These are phyloP conservation scores for Fraxinus anomala DNA, from an alignment of 257 asterid species.

Conservation along the genomic window DNA sequence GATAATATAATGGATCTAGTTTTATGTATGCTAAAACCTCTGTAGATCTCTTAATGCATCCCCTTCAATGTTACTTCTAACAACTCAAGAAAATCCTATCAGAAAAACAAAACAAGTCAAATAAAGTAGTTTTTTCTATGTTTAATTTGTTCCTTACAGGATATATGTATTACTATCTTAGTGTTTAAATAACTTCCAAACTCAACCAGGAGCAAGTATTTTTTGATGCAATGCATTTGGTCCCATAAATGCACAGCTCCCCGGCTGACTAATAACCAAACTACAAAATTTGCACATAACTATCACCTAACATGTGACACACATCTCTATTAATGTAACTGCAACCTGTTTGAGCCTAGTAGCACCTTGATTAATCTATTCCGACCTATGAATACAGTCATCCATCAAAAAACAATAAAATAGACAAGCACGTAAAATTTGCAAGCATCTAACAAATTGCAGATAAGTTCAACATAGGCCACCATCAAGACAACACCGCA, in stretches of 20 bases:
- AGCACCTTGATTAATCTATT: conserved; percentile 7
- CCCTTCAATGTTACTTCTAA: not conserved
- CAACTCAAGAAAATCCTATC: not conserved
- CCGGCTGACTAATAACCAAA: conserved; percentile 16
- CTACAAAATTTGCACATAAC: conserved; percentile 1
- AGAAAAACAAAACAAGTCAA: not conserved
- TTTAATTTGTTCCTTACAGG: not conserved
- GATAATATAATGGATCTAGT: not conserved
- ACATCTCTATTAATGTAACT: not conserved
- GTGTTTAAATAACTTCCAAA: not conserved
- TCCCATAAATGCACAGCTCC: not conserved
- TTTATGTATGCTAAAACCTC: not conserved
- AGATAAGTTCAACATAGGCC: conserved; percentile 11
- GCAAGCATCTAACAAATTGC: conserved; percentile 16
- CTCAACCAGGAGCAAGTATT: not conserved
- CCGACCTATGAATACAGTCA: conserved; percentile 11
- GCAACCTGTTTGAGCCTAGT: not conserved
- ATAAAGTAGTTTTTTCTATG: not conserved
- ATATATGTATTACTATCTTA: not conserved
- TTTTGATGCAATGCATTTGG: not conserved
- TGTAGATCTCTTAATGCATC: not conserved
- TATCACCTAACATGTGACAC: not conserved
- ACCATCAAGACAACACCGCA: conserved; percentile 12
- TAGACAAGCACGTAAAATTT: not conserved
- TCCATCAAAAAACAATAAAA: conserved; percentile 12